Evolutionary conservation across 805 yeast species (phyloP).

Genomic region (Wickerhamomyces bisporus): DNA sequence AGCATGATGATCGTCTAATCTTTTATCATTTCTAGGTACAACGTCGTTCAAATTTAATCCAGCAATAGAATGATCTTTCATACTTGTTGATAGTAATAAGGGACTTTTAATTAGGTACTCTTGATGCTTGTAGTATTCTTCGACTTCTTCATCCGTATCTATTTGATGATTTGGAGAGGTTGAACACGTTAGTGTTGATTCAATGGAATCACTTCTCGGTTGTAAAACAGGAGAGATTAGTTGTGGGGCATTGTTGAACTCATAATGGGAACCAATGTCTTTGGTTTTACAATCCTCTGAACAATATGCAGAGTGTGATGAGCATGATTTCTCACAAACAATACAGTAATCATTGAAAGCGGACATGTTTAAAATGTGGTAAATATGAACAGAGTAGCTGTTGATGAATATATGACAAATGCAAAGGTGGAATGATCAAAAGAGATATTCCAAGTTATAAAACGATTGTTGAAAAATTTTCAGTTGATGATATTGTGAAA

Average conservation of each 20-base stretch:
- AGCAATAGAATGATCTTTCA: slow-evolving; percentile 22
- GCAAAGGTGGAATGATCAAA: too few species aligned
- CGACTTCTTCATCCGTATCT: slow-evolving; percentile 7
- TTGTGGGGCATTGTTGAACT: slow-evolving; percentile 24
- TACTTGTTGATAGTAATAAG: slow-evolving; percentile 18
- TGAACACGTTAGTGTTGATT: slow-evolving; percentile 6
- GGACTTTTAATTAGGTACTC: slow-evolving; percentile 26
- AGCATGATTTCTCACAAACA: slow-evolving; percentile 50
- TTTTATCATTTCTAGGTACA: slow-evolving; percentile 14
- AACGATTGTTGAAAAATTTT: too few species aligned
- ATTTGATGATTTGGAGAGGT: slow-evolving; percentile 4
- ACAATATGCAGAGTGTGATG: slow-evolving; percentile 39
- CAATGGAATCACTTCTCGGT: slow-evolving; percentile 23
- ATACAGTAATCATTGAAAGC: slow-evolving; percentile 52
- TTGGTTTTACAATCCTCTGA: slow-evolving; percentile 36
- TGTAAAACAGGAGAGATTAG: slow-evolving; percentile 25
- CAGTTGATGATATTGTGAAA: too few species aligned
- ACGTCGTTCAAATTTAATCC: slow-evolving; percentile 21
- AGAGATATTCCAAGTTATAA: too few species aligned
- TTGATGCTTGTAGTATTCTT: slow-evolving; percentile 12
- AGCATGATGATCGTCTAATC: slow-evolving; percentile 15
- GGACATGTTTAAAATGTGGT: slow-evolving; percentile 16
- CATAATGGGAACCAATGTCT: slow-evolving; percentile 24
- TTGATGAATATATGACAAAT: too few species aligned
- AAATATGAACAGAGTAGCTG: too few species aligned